Base-by-base conservation (phyloP, 768 basidiomycete genomes). In the Tricholoma bakamatsutake region DNA sequence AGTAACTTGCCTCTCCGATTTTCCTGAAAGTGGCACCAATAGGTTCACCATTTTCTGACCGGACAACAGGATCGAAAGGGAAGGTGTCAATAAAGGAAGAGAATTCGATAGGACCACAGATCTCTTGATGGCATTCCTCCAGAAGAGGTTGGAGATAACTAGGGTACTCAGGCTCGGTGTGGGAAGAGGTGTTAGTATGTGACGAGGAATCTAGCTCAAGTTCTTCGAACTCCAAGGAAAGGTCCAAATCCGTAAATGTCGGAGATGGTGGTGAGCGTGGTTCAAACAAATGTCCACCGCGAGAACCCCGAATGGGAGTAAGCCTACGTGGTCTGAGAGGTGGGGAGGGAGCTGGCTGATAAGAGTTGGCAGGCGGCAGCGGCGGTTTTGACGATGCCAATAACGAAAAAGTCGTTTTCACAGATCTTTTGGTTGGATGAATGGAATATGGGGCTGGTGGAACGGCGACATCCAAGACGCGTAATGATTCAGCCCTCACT, bases 1-100 rank as follows among this genome's bases (percentile, higher is more conserved):
- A 96, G 69, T 89, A 99, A 49, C 90, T 92, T 6, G 97, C 97
- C 72, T 99, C 97, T 40, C 96, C 96, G 46, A 98, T 85, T 71
- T 99, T 99, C 61, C 72, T 76, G 70, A 93, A 93, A 5, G 54
- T 69, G 21, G 69, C 57, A 33, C 57, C 71, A 60, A 35, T 48
- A 9, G 34, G 51, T 1, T 57, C 43, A 13, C 52, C 56, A 11
- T 61, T 57, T 18, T 65, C 61, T n/a, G 64, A 61, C 61, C 71
- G 61, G 57, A 88, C 78, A 53, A 89, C 75, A 2, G 84, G 80
- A 62, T 91, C 90, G 59, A 79, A 81, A 9, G 87, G 88, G 63
- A 93, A 93, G 18, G 82, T 81, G 60, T 87, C 81, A 35, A 93
- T 88, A 71, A 93, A 93, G 3, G 87, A 80, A 43, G 87, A 88